Percentiles rank a stretch among this genome's conserved stretches.
These are phyloP conservation scores for Penicillium daleae DNA, from an alignment of 495 filamentous ascomycete genomes.

Conservation along the genomic window DNA sequence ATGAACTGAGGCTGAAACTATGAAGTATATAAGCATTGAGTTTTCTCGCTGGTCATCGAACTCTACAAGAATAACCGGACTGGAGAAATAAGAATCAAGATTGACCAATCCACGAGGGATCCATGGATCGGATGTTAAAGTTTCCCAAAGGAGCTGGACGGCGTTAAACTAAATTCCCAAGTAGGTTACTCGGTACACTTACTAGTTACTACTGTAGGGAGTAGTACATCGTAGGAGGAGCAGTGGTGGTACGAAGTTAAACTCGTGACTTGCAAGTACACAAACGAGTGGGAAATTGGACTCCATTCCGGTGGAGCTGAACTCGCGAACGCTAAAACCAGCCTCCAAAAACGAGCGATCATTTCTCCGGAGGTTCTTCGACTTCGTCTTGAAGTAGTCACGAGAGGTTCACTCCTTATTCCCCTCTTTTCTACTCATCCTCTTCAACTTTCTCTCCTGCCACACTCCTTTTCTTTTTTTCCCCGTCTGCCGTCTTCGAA, in stretches of 20 bases:
- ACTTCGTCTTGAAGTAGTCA: constrained; percentile 5
- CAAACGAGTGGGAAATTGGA: constrained; percentile 32
- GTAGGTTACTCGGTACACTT: no score
- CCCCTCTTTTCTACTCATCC: constrained; percentile 1
- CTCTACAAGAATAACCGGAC: background rate
- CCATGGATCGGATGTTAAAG: constrained; percentile 12
- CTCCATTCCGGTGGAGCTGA: constrained; percentile 25
- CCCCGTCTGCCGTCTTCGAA: no score
- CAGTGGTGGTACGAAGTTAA: no score
- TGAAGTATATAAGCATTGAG: background rate
- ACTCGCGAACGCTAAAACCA: constrained; percentile 25
- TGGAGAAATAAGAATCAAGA: background rate
- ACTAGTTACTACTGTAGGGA: no score
- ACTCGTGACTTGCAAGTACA: background rate
- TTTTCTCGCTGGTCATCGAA: background rate
- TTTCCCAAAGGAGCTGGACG: constrained; percentile 7
- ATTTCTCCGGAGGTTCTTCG: background rate
- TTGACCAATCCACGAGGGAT: no score
- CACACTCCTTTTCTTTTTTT: constrained; percentile 7
- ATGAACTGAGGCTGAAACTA: background rate
- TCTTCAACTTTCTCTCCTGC: constrained; percentile 4
- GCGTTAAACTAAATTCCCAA: background rate
- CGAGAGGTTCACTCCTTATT: background rate
- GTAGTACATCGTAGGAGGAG: no score
- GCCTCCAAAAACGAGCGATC: constrained; percentile 2